A percentile compares a stretch with the other conserved stretches of the same genome.
phyloP scores from a whole-genome alignment of 176 grass and related monocot genomes.

The Puya raimondii region DNA sequence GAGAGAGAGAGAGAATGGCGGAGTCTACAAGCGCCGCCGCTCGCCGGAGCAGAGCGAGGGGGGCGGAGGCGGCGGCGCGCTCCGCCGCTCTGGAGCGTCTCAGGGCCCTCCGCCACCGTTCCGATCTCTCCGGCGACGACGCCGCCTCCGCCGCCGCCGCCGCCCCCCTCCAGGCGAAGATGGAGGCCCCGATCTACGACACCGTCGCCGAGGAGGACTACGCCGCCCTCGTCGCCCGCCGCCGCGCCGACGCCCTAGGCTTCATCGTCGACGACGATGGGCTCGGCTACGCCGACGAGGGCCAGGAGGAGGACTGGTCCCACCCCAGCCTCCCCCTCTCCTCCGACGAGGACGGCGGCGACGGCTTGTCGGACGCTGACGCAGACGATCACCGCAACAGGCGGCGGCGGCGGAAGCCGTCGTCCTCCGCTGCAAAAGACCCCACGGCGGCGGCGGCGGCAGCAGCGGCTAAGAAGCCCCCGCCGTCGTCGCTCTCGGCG shows the following conservation, averaged over 20 bases:
- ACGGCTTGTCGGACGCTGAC: slow-evolving; percentile 24
- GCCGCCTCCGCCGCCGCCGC: slow-evolving; percentile 24
- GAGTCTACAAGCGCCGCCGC: slow-evolving; percentile 24
- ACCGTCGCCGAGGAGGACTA: slow-evolving; percentile 79
- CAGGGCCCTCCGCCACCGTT: slow-evolving; percentile 29
- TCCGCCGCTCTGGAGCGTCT: slow-evolving; percentile 62
- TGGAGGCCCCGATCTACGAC: slow-evolving; percentile 90
- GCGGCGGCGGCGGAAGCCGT: slow-evolving; percentile 4
- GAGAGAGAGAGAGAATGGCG: background rate
- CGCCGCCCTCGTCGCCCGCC: slow-evolving; percentile 65
- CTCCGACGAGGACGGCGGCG: slow-evolving; percentile 44
- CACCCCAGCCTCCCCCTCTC: slow-evolving; percentile 42
- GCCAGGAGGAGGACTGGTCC: slow-evolving; percentile 92
- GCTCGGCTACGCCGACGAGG: slow-evolving; percentile 80
- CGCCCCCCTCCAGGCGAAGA: slow-evolving; percentile 42
- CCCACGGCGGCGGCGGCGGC: slow-evolving; percentile 41
- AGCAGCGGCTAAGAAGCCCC: slow-evolving; percentile 39
- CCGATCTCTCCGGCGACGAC: slow-evolving; percentile 17
- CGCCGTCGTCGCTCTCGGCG: slow-evolving; percentile 37
- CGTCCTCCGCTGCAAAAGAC: background rate
- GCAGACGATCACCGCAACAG: background rate
- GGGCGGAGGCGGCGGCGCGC: slow-evolving; percentile 32
- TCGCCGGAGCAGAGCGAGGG: slow-evolving; percentile 50
- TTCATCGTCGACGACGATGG: slow-evolving; percentile 92
- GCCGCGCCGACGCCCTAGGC: slow-evolving; percentile 40